A percentile compares a stretch with the other conserved stretches of the same genome.
phyloP scores from a whole-genome alignment of 257 asterid genomes.

The Nicotiana obtusifolia region DNA sequence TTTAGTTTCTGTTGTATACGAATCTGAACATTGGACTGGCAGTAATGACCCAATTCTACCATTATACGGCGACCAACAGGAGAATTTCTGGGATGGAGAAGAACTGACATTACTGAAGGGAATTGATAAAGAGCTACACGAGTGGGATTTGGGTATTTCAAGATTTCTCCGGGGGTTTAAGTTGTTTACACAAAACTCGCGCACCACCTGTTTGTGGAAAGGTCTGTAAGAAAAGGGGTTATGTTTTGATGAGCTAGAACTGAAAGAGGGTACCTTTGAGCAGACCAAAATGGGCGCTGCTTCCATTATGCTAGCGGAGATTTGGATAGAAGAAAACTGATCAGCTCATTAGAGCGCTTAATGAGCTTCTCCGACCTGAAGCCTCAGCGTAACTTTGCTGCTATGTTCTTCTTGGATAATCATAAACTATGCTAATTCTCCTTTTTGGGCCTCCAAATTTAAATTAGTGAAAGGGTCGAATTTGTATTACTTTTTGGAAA shows the following conservation, averaged over 20 bases:
- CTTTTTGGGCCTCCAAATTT: too few relatives aligned
- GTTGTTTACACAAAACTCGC: conserved; percentile 26
- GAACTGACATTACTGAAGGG: not conserved
- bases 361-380: not conserved
- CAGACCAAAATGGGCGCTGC: conserved; percentile 35
- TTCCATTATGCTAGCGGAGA: conserved; percentile 32
- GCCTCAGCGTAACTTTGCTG: not conserved
- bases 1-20: conserved; percentile 24
- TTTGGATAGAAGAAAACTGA: not conserved
- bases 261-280: conserved; percentile 49
- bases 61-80: not conserved
- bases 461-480: too few relatives aligned
- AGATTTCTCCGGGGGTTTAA: not conserved
- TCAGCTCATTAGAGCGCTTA: not conserved
- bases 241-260: conserved; percentile 8
- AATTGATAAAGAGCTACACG: conserved; percentile 4
- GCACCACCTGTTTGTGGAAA: conserved; percentile 42
- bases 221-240: conserved; percentile 35
- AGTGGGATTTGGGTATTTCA: conserved; percentile 15
- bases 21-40: conserved; percentile 33
- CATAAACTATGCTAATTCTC: too few relatives aligned
- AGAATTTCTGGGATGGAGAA: not conserved
- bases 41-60: conserved; percentile 11
- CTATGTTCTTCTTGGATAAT: too few relatives aligned
- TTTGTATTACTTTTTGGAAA: too few relatives aligned